Evolutionary conservation across 148 eudicot species (phyloP), one percentile per base, ranked within the genome.

Genomic region (Pouteria glomerata): DNA sequence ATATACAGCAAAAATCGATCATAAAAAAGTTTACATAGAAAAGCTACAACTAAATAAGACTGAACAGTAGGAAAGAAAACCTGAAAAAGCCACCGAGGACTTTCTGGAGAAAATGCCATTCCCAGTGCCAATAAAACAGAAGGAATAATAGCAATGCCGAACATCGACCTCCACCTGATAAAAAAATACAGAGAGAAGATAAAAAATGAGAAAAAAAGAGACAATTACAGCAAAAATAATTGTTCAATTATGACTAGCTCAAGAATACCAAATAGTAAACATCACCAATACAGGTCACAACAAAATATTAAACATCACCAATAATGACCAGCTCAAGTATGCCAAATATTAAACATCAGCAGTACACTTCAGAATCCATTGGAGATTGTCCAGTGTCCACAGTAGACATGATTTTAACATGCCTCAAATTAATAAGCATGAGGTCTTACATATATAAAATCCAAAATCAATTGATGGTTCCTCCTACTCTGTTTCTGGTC

Each of bases 21-120:
- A 61, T 4, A 63, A 30, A 62, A 52, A 23, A 66, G 10, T 61
- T 16, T 11, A 47, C 16, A 33, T 23, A 39, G 24, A 33, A 53
- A 64, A 30, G 15, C n/a, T 33, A 27, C 42, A 48, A 52, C 44
- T 53, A 75, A 58, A 33, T 50, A n/a, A 37, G 21, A 50, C 72
- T 57, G 57, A 45, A 29, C 3, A 69, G 41, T 37, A 63, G 71
- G 26, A 75, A 26, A 48, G 57, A 63, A 29, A 63, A 95, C 98
- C 97, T 95, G 98, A 71, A 77, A 89, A 79, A 91, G 96, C 98
- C 98, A 95, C 63, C 93, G 74, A 35, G 98, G 98, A 77, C 98
- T 95, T 87, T 95, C 98, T 24, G 98, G 98, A 83, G 92, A 88
- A 80, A 95, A 74, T 55, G 84, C 72, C 98, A 95, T 95, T 80